These are phyloP conservation scores for Rhodomyrtus psidioides DNA, from an alignment of 441 rosid species.

Conservation along the genomic window DNA sequence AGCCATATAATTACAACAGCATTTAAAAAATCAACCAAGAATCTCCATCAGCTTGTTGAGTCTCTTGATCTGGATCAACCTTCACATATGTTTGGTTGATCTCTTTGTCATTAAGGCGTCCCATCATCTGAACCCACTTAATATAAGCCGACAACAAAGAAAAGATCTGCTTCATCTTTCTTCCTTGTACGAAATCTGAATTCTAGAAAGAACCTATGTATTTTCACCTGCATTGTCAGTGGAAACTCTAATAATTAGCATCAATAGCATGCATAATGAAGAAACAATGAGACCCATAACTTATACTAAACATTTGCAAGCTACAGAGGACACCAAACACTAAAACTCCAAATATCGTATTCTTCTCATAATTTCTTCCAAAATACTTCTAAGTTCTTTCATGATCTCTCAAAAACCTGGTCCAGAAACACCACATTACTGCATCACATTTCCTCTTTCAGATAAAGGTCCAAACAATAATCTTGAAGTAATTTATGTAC, in stretches of 20 bases:
- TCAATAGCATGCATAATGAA: not conserved
- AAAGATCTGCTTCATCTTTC: constrained; percentile 86
- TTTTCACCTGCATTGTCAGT: constrained; percentile 52
- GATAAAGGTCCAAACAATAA: too few species aligned
- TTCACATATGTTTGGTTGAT: constrained; percentile 76
- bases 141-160: constrained; percentile 92
- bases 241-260: not conserved
- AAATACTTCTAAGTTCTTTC: not conserved
- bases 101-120: constrained; percentile 91
- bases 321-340: not conserved
- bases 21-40: too few species aligned
- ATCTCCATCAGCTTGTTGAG: too few species aligned
- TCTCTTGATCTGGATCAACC: too few species aligned
- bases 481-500: not conserved
- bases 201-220: constrained; percentile 53
- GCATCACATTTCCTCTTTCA: not conserved
- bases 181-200: constrained; percentile 57
- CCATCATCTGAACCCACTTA: constrained; percentile 83
- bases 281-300: not conserved
- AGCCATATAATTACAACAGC: too few species aligned
- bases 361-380: not conserved
- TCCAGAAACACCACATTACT: not conserved
- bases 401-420: not conserved
- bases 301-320: not conserved
- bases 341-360: not conserved